Conservation (phyloP, 305 asterid genomes). For the Fraxinus nigra region DNA sequence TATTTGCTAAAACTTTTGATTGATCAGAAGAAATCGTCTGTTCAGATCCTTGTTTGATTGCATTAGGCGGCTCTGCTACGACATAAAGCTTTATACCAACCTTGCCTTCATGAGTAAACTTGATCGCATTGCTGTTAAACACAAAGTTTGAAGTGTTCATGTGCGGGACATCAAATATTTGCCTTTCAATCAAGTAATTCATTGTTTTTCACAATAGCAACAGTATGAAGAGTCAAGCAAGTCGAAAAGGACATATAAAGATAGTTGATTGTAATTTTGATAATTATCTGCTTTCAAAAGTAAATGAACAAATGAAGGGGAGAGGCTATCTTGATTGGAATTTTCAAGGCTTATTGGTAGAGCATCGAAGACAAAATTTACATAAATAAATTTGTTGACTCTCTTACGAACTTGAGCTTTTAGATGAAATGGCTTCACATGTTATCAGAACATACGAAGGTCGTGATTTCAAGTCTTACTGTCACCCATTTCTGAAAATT, state of each 20-base stretch:
- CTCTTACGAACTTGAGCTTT: neutral
- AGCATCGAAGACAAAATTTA: neutral
- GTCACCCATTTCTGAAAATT: neutral
- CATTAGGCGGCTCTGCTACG: constrained; percentile 41
- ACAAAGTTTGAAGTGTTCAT: neutral
- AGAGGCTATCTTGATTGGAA: neutral
- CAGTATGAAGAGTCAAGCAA: neutral
- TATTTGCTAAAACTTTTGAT: constrained; percentile 22
- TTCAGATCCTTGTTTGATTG: constrained; percentile 32
- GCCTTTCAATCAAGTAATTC: neutral
- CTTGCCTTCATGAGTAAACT: constrained; percentile 89
- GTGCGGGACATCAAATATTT: neutral
- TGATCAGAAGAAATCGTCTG: constrained; percentile 35
- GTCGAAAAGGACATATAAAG: neutral
- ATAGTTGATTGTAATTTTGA: neutral
- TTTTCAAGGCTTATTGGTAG: neutral
- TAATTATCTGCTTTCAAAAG: too few species aligned
- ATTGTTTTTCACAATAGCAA: neutral
- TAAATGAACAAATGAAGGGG: neutral
- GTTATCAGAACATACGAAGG: neutral
- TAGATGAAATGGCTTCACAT: too few species aligned
- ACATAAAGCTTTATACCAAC: constrained; percentile 78
- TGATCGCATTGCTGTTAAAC: constrained; percentile 71
- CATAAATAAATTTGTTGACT: too few species aligned
- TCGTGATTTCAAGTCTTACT: neutral